Evolutionary conservation across 495 filamentous ascomycete genomes (phyloP).

Genomic region (Aspergillus asperescens): DNA sequence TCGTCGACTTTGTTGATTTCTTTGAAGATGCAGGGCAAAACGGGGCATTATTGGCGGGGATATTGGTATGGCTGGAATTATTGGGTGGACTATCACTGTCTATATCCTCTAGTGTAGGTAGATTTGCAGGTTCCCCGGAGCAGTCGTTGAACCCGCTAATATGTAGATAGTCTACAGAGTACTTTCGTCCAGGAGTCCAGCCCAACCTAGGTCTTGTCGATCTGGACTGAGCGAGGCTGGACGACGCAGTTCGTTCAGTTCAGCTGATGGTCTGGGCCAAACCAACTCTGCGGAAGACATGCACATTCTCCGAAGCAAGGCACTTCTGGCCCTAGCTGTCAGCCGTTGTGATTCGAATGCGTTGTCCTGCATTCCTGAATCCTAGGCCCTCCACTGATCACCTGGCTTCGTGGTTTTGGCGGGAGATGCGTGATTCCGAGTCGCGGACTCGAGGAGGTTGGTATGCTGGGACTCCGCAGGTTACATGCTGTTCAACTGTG

Average conservation of each 20-base stretch:
- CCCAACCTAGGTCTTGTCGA: not conserved
- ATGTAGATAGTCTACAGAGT: too few species aligned
- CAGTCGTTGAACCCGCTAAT: too few species aligned
- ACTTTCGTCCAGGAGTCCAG: too few species aligned
- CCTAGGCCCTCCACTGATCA: conserved; percentile 8
- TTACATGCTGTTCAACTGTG: too few species aligned
- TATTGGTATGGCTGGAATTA: conserved; percentile 17
- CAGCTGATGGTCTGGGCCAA: not conserved
- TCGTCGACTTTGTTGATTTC: too few species aligned
- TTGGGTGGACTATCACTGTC: conserved; percentile 15
- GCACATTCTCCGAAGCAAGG: conserved; percentile 1
- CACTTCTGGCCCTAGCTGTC: not conserved
- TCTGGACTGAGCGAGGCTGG: too few species aligned
- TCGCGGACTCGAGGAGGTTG: conserved; percentile 7
- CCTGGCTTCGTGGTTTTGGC: not conserved
- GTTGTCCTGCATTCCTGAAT: conserved; percentile 6
- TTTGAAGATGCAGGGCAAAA: too few species aligned
- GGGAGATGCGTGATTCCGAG: not conserved
- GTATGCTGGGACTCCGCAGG: conserved; percentile 2
- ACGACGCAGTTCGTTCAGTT: too few species aligned
- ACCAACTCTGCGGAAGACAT: too few species aligned
- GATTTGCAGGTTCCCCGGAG: too few species aligned
- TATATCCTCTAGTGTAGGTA: conserved; percentile 1
- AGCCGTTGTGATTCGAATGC: not conserved
- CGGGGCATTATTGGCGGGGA: conserved; percentile 11